Base-by-base conservation (phyloP, 768 basidiomycete genomes). In the Guyanaporus albipodus region DNA sequence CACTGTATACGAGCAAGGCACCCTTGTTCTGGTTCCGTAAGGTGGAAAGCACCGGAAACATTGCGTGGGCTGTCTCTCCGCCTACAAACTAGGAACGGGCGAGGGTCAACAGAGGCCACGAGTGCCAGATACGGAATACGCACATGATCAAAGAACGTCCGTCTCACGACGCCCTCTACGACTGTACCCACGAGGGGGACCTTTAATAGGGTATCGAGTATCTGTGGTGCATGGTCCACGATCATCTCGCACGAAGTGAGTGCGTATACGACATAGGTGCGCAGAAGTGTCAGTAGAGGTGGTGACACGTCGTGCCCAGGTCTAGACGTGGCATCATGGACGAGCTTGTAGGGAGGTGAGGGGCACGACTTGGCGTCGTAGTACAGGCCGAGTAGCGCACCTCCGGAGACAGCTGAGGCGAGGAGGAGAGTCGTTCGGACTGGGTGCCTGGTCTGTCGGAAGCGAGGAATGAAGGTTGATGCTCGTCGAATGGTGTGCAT, bases 71-170 rank as follows among this genome's bases (percentile, higher is more conserved):
- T 0, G 85, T 85, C 49, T 94, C 91, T 4, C 88, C 92, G 0
- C 92, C 91, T 1, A 94, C 92, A 55, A 95, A 97, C 84, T 91
- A 14, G n/a, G 14, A 11, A 1, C 6, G 22, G 5, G 5, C 3
- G 9, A 23, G 19, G 21, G 17, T 52, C 29, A 39, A 39, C 32
- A 1, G 8, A n/a, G 9, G 8, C 4, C n/a, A 48, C 4, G 10
- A 4, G n/a, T n/a, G 27, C 21, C 4, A 4, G 6, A 15, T 0
- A 31, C 4, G 4, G 18, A 17, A 24, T 4, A 50, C 75, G 24
- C 52, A 85, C 87, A 70, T 94, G 92, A 37, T 79, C 75, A 58
- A 92, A 95, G 71, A 96, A 95, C 0, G 92, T 94, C 9, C 73
- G 67, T 33, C 88, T 74, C 6, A 95, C 85, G 44, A 88, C 60